Evolutionary conservation across 78 protist genomes (phyloP).

Genomic region (Fonticula alba): DNA sequence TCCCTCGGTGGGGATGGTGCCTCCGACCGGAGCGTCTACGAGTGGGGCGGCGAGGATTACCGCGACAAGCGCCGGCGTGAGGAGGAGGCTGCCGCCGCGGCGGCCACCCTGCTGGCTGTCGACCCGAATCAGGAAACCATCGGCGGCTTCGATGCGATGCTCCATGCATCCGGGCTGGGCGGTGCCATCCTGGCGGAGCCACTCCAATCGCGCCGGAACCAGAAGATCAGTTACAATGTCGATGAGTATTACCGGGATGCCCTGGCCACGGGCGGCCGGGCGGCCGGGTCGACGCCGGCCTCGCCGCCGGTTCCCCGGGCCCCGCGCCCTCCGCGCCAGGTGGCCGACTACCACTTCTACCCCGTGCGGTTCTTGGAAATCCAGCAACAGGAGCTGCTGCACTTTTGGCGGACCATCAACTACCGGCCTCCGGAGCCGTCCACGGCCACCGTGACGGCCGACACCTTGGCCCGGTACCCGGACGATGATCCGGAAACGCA

Average conservation of each 20-base stretch:
- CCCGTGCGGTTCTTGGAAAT: constrained; percentile 26
- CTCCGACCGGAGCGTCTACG: constrained; percentile 37
- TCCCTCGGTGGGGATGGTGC: constrained; percentile 22
- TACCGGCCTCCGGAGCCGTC: neutral
- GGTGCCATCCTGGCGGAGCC: too few relatives aligned
- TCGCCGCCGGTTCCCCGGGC: constrained; percentile 4
- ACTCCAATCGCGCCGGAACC: too few relatives aligned
- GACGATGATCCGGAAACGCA: too few relatives aligned
- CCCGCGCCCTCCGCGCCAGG: constrained; percentile 7
- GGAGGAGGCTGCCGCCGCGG: neutral
- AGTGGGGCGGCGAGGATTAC: constrained; percentile 70
- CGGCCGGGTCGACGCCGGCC: neutral
- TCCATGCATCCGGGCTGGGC: too few relatives aligned
- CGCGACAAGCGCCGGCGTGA: neutral
- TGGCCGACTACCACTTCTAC: constrained; percentile 37
- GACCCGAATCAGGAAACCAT: constrained; percentile 35
- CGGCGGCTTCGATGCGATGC: too few relatives aligned
- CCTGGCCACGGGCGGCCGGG: too few relatives aligned
- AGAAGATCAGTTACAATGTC: constrained; percentile 12
- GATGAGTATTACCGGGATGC: constrained; percentile 15
- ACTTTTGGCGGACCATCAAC: constrained; percentile 2
- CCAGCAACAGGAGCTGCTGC: constrained; percentile 22
- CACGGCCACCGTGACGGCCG: too few relatives aligned
- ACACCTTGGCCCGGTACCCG: too few relatives aligned
- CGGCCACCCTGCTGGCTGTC: constrained; percentile 11